Evolutionary conservation across 192 early-diverging fungal species (phyloP), one percentile per base, ranked within the genome.

Genomic region (Haplosporangium gracile): DNA sequence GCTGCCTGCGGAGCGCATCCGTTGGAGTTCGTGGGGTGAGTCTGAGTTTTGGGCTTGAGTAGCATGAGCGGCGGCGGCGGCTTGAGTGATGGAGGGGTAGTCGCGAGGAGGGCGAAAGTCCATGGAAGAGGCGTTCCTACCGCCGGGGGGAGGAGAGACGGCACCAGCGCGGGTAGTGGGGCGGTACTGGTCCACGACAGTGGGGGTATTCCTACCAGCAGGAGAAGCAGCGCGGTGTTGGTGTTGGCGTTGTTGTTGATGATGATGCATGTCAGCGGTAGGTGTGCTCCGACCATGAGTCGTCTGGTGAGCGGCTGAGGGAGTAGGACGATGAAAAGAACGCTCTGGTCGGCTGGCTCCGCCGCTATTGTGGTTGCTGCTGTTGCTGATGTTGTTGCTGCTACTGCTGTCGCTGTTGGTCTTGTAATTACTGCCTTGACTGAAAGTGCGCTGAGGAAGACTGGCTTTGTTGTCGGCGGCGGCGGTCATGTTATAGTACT

Each of bases 391-490:
- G 11, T 65, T 65, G 29, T 13, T 65, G 29, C 0, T 65, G 26
- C 10, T 32, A 10, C 49, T 51, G 49, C 16, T 51, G 49, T 18
- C 16, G 18, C 49, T 22, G 49, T 51, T 51, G 18, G 20, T 18
- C 18, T 51, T 71, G 69, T 78, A 57, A n/a, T 77, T 70, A 75
- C 75, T 73, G 18, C 39, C 63, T 11, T 82, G 53, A 34, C 81
- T 82, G 47, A 75, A 68, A 0, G 74, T 70, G 20, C 74, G 80
- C 16, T 78, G 43, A 6, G 49, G 78, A 2, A 38, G 68, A 45
- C 49, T 78, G 47, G 26, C 43, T 22, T 26, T 43, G 42, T 77
- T 42, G 43, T 63, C 57, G 32, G 9, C 29, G 60, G 10, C 60
- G n/a, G 10, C 20, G 29, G 2, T 9, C 40, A 53, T 29, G 29